phyloP scores from a whole-genome alignment of 495 filamentous ascomycete genomes.

The Neurospora sp. region DNA sequence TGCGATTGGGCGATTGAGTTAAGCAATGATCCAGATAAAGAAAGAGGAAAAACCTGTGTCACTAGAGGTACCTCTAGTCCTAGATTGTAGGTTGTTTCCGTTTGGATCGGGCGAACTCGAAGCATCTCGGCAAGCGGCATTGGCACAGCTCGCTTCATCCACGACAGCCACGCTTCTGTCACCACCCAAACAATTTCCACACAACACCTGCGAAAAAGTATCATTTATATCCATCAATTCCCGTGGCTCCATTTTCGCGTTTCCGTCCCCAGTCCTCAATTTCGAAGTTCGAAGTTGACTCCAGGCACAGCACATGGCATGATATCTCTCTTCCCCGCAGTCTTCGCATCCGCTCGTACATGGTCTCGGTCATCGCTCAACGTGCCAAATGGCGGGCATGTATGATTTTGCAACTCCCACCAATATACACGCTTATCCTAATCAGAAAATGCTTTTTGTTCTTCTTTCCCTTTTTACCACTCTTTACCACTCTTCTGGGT shows the following conservation, averaged over 20 bases:
- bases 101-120: neutral
- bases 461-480: neutral
- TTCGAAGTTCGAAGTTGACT: neutral
- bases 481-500: neutral
- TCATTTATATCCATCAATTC: neutral
- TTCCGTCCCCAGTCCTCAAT: neutral
- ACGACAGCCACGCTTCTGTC: neutral
- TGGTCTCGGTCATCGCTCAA: neutral
- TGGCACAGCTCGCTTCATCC: neutral
- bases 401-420: neutral
- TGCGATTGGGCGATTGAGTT: neutral
- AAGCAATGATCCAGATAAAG: neutral
- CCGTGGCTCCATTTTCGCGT: neutral
- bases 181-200: neutral
- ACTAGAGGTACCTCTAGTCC: neutral
- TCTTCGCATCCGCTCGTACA: neutral
- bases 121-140: neutral
- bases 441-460: neutral
- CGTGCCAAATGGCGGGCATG: neutral
- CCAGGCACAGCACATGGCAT: neutral
- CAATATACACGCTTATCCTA: neutral
- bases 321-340: neutral
- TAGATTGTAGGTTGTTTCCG: neutral
- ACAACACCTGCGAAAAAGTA: neutral
- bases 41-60: neutral